These are phyloP conservation scores for Firmiana major DNA, from an alignment of 345 rosid species.

Conservation along the genomic window DNA sequence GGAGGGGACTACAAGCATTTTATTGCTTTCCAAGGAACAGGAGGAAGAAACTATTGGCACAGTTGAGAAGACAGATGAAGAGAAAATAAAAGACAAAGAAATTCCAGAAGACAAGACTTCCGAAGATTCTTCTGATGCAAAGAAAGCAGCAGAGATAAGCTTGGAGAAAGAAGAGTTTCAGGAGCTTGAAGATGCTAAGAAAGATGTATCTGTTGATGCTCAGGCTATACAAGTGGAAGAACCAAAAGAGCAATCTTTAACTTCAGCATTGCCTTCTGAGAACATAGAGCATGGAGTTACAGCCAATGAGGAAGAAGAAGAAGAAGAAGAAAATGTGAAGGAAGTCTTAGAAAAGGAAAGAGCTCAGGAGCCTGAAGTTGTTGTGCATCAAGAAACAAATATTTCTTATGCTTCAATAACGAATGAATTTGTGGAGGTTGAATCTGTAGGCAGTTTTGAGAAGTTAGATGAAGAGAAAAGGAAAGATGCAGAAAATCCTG, in stretches of 20 bases:
- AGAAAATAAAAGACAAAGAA: not conserved
- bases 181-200: not conserved
- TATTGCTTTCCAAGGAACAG: not conserved
- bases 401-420: not conserved
- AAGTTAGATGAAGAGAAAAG: slow-evolving; percentile 23
- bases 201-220: not conserved
- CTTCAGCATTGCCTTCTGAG: slow-evolving; percentile 1
- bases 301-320: not conserved
- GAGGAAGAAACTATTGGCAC: not conserved
- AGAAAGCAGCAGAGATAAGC: not conserved
- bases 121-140: slow-evolving; percentile 5
- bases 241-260: not conserved
- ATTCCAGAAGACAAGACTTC: not conserved
- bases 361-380: not conserved
- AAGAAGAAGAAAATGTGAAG: not conserved
- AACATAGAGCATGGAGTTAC: not conserved
- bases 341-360: not conserved
- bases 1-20: slow-evolving; percentile 26
- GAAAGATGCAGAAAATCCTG: slow-evolving; percentile 22
- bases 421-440: slow-evolving; percentile 12
- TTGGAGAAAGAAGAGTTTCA: not conserved
- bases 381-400: not conserved
- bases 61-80: not conserved
- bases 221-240: not conserved
- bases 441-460: slow-evolving; percentile 6